phyloP scores from a whole-genome alignment of 495 filamentous ascomycete species.

The Staphylotrichum tortipilum region DNA sequence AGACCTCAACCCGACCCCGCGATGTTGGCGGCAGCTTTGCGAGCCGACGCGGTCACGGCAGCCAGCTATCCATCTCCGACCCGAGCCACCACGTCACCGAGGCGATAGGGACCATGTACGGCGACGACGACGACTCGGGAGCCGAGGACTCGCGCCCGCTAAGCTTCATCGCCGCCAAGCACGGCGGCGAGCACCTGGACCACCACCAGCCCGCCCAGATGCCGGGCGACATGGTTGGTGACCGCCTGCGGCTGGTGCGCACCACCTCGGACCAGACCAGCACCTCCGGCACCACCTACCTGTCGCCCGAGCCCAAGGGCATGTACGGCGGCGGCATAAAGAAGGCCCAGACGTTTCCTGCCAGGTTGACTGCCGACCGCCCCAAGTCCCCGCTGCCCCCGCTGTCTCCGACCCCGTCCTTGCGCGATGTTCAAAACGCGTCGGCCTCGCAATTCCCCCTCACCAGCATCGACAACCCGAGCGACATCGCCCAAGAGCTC shows the following conservation, averaged over 20 bases:
- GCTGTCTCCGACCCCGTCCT: conserved; percentile 50
- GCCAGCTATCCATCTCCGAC: conserved; percentile 51
- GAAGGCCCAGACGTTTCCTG: conserved; percentile 33
- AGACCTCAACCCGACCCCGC: conserved; percentile 49
- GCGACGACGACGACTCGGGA: conserved; percentile 47
- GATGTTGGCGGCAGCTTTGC: conserved; percentile 48
- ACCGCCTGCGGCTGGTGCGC: conserved; percentile 35
- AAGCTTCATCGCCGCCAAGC: conserved; percentile 38
- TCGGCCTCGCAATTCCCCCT: conserved; percentile 72
- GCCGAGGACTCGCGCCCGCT: conserved; percentile 40
- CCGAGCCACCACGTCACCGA: conserved; percentile 93
- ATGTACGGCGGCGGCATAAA: conserved; percentile 20
- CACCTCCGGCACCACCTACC: background rate
- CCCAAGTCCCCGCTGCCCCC: conserved; percentile 38
- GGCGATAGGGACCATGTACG: conserved; percentile 93
- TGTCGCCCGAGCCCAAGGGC: conserved; percentile 4
- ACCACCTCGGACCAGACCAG: conserved; percentile 34
- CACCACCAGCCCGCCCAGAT: conserved; percentile 16
- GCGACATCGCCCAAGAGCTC: conserved; percentile 87
- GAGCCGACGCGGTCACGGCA: conserved; percentile 46
- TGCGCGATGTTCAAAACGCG: conserved; percentile 48
- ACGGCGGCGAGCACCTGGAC: conserved; percentile 30
- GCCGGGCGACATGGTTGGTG: conserved; percentile 20
- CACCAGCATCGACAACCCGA: conserved; percentile 85
- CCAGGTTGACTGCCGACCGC: conserved; percentile 40